Conservation (phyloP, 192 early-diverging fungal genomes). For the Entomortierella parvispora region DNA sequence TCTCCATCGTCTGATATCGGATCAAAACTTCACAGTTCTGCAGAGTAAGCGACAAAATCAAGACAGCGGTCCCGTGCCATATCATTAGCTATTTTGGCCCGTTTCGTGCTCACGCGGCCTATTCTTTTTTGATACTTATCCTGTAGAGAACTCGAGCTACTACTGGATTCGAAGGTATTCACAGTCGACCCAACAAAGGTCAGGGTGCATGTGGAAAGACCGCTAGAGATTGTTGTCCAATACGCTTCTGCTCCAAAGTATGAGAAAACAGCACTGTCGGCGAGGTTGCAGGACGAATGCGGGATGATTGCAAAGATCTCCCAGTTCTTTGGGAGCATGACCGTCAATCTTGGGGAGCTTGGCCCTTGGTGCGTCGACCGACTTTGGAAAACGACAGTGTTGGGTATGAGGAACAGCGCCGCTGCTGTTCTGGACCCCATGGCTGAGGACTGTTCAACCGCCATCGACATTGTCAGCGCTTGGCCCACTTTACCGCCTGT, state of each 20-base stretch:
- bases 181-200: conserved; percentile 58
- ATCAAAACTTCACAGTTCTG: conserved; percentile 19
- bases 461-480: conserved; percentile 17
- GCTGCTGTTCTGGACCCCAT: conserved; percentile 9
- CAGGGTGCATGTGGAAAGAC: conserved; percentile 47
- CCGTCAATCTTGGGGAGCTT: conserved; percentile 61
- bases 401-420: conserved; percentile 48
- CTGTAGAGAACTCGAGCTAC: conserved; percentile 62
- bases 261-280: conserved; percentile 54
- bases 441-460: conserved; percentile 15
- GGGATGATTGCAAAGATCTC: conserved; percentile 49
- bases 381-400: conserved; percentile 66
- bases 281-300: conserved; percentile 47
- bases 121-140: not conserved
- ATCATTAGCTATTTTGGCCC: no score
- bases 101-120: no score
- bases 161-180: conserved; percentile 66
- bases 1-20: conserved; percentile 74
- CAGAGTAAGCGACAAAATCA: conserved; percentile 26
- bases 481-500: conserved; percentile 6
- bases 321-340: conserved; percentile 51
- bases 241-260: conserved; percentile 63
- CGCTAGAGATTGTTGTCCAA: conserved; percentile 55
- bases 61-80: no score
- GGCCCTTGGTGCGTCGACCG: conserved; percentile 86